Base-by-base conservation (phyloP, 2,329 filamentous ascomycete species). In the Arthrobotrys conoides region DNA sequence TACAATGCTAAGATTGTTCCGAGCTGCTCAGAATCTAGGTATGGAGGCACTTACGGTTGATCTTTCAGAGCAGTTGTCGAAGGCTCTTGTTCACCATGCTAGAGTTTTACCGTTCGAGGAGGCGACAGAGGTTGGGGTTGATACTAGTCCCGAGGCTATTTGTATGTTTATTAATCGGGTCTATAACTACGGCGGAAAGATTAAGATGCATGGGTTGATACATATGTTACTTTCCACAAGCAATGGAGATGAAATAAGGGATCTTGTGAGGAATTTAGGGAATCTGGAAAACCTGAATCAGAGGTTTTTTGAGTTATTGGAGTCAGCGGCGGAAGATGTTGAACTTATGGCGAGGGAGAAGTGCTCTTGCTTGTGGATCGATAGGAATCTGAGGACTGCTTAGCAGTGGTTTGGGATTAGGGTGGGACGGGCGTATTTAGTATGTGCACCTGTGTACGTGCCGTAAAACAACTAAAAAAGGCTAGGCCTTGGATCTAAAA, bases 321-420 rank as follows among this genome's bases (percentile, higher is more conserved):
- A 64, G 16, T n/a, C 9, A 3, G 59, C 41, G 38, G 44, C 16
- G 4, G 41, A 48, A 8, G 36, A 64, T 16, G 18, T 64, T 4
- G 20, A 9, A 6, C 0, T 48, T 30, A 64, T 64, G 41, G 10
- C 22, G 22, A 12, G 18, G 10, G 38, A 64, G 20, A 30, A 20
- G 16, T 64, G 59, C 9, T 64, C 38, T 44, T 64, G 57, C 27
- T 41, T 44, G 22, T 61, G 55, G 55, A 30, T 30, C 3, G 27
- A 30, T 30, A 30, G 27, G 27, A 14, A 12, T 36, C 5, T 36
- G 33, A 36, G 33, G 8, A 12, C 9, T 36, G 8, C 33, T 36
- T 36, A 36, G 33, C 33, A 12, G 33, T 36, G 9, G 8, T 36
- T 36, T 36, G 4, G 33, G 4, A 36, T 36, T 36, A 2, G 33